phyloP scores from a whole-genome alignment of 176 grass and related monocot species.

The Aegilops sharonensis region DNA sequence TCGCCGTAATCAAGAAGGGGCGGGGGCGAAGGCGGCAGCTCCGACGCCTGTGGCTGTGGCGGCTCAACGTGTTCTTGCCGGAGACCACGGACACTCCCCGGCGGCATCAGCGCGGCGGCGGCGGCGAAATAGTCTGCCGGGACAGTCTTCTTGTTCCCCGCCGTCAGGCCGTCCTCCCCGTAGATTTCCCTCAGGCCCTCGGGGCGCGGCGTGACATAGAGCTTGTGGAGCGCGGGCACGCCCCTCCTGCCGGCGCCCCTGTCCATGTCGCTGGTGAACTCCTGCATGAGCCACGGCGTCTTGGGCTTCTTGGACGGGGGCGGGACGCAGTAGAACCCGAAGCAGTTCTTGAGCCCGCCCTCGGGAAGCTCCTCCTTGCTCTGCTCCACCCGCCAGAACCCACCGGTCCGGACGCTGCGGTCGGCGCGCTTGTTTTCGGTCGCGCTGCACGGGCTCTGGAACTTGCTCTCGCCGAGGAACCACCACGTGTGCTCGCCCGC shows the following conservation, averaged over 20 bases:
- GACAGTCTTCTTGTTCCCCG: neutral
- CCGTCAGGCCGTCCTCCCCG: neutral
- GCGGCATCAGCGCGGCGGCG: neutral
- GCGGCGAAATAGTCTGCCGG: neutral
- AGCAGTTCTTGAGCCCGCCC: neutral
- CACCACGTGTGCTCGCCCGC: neutral
- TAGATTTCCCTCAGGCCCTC: neutral
- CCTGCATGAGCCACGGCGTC: too few species aligned
- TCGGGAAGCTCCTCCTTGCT: neutral
- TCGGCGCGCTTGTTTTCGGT: neutral
- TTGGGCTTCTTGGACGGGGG: too few species aligned
- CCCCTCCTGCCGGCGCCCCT: too few species aligned
- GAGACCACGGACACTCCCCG: neutral
- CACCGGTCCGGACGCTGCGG: neutral
- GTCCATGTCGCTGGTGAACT: too few species aligned
- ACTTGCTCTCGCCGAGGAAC: neutral
- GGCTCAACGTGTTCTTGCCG: too few species aligned
- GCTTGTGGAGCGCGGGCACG: too few species aligned
- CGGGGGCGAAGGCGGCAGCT: neutral
- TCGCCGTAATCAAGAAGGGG: too few species aligned
- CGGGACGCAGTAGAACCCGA: neutral
- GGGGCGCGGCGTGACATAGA: slow-evolving; percentile 25
- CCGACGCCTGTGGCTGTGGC: too few species aligned
- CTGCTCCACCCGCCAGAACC: slow-evolving; percentile 14
- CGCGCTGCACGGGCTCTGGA: neutral